These are phyloP conservation scores for Pichia norvegensis DNA, from an alignment of 1,139 yeast species.

Conservation along the genomic window DNA sequence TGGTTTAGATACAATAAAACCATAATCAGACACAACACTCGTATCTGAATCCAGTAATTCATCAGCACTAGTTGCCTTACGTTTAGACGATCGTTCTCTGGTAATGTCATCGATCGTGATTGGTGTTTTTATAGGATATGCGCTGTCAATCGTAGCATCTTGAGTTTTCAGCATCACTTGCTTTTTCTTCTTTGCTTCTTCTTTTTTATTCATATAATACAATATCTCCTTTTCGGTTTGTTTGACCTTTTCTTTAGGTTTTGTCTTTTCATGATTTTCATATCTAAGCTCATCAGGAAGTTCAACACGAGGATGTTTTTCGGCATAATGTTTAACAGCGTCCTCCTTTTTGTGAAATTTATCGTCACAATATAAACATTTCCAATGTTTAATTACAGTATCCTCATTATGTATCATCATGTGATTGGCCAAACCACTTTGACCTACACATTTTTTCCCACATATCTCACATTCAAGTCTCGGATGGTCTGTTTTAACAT, in stretches of 20 bases:
- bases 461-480: conserved; percentile 59
- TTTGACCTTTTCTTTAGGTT: neutral
- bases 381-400: conserved; percentile 50
- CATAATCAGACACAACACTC: conserved; percentile 2
- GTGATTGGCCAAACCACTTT: conserved; percentile 61
- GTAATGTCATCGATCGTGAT: neutral
- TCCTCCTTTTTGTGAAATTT: conserved; percentile 37
- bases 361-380: conserved; percentile 46
- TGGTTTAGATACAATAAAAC: conserved; percentile 6
- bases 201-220: conserved; percentile 6
- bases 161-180: neutral
- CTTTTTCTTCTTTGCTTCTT: conserved; percentile 1
- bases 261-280: conserved; percentile 4
- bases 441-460: conserved; percentile 69
- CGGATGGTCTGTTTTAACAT: conserved; percentile 67
- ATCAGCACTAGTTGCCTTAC: neutral
- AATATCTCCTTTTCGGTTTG: neutral
- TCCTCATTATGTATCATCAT: conserved; percentile 53
- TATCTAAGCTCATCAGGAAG: conserved; percentile 15
- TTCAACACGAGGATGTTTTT: conserved; percentile 27
- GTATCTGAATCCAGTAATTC: neutral
- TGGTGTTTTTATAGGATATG: neutral
- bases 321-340: conserved; percentile 37
- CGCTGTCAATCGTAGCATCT: neutral
- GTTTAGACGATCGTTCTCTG: neutral